A percentile compares a stretch with the other conserved stretches of the same genome.
These are phyloP conservation scores for Entonaema liquescens DNA, from an alignment of 495 filamentous ascomycete genomes.

Conservation along the genomic window DNA sequence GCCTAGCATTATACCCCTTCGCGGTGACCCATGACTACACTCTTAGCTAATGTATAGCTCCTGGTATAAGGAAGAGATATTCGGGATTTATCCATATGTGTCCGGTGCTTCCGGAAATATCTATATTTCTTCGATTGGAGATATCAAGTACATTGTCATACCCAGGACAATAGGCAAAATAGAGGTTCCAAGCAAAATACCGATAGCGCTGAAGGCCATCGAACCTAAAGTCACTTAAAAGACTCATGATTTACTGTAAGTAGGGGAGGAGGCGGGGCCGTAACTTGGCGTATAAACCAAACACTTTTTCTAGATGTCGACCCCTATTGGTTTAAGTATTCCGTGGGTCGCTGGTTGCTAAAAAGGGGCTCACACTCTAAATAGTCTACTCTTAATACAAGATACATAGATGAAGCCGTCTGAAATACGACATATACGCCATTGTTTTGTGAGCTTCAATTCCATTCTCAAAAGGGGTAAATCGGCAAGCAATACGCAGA, in stretches of 20 bases:
- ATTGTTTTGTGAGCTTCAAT: no score
- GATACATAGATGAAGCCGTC: not conserved
- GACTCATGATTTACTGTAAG: no score
- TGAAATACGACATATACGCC: not conserved
- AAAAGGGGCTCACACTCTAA: not conserved
- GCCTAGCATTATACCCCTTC: conserved; percentile 10
- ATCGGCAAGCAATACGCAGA: not conserved
- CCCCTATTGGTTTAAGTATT: not conserved
- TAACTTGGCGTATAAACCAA: no score
- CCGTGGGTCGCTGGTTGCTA: not conserved
- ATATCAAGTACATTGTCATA: not conserved
- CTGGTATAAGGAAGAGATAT: not conserved
- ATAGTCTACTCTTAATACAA: not conserved
- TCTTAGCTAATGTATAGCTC: no score
- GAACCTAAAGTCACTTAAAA: no score
- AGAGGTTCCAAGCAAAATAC: no score
- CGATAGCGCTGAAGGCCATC: no score
- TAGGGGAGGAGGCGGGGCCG: no score
- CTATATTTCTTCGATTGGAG: no score
- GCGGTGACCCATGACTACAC: not conserved
- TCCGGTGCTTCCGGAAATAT: not conserved
- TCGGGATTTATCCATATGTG: not conserved
- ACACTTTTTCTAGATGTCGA: not conserved
- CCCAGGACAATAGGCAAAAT: not conserved
- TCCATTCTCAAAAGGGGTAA: not conserved